Base-by-base conservation (phyloP, 257 asterid species). In the Scutellaria galericulata region DNA sequence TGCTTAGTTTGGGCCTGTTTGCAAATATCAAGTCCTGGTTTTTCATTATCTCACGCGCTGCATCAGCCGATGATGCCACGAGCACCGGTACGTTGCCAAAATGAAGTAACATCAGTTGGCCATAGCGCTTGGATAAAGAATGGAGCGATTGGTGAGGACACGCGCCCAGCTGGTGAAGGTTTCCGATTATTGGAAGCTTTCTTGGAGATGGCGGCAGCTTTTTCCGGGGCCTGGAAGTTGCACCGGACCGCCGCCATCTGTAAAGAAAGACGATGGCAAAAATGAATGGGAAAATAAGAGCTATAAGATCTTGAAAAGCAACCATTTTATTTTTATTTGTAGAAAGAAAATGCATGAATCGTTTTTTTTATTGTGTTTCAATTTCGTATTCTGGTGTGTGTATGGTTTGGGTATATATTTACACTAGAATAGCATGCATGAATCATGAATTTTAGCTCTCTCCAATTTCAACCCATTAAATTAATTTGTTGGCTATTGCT, bases 121-220 rank as follows among this genome's bases (percentile, higher is more conserved):
- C 90, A 56, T 85, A 55, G 40, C 37, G 79, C 18, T 64, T 7
- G 2, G 87, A 75, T 8, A 87, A 40, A 0, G 78, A 51, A 20
- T 73, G 76, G 66, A 87, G 78, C 0, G 84, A 77, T 31, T 87
- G 83, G 27, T 83, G 83, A 9, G 93, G 82, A n/a, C 18, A 18
- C 5, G 7, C 3, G 13, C 88, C 88, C 0, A 81, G 78, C 50
- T 79, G 88, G 77, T 79, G 83, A 15, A 83, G 54, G 20, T 85
- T 78, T 0, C 93, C 90, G 13, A 83, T 61, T 0, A 85, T 14
- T 7, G 89, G 92, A 8, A 84, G 82, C 79, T 73, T 70, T 42
- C 2, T 7, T 4, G 89, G 92, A 18, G 88, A 84, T 2, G 86
- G 88, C 2, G 86, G 88, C 9, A 12, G 60, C 24, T 8, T 66